A percentile compares a stretch with the other conserved stretches of the same genome.
Evolutionary conservation across 164 flowering plant genomes (phyloP).

Genomic region (Euptelea pleiosperma): DNA sequence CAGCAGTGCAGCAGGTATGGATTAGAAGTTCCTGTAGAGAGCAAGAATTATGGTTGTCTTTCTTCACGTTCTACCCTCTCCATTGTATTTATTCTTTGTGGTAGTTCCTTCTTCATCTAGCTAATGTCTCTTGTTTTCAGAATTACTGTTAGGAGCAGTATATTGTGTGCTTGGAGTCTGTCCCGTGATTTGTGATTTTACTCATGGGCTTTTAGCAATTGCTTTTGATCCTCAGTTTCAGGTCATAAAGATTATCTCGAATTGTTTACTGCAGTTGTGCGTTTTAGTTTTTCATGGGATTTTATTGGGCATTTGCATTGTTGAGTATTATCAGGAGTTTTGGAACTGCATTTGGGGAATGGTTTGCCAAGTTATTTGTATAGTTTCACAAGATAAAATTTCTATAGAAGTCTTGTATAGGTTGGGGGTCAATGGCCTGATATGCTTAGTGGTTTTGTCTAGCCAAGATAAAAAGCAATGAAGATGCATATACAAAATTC

Average conservation of each 20-base stretch:
- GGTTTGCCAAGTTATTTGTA: constrained; percentile 1
- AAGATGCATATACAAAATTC: too few relatives aligned
- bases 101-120: background rate
- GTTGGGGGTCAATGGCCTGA: background rate
- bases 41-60: background rate
- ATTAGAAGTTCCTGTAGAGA: background rate
- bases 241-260: too few relatives aligned
- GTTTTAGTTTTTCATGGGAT: background rate
- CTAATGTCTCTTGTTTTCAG: background rate
- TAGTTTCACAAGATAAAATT: background rate
- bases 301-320: background rate
- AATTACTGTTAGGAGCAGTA: background rate
- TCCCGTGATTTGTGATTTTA: background rate
- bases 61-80: too few relatives aligned
- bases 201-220: too few relatives aligned
- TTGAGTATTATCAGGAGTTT: background rate
- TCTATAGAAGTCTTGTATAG: background rate
- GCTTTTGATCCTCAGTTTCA: too few relatives aligned
- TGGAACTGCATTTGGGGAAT: constrained; percentile 1
- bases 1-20: constrained; percentile 87
- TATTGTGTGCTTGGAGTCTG: background rate
- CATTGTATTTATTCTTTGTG: background rate
- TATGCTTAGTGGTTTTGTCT: constrained; percentile 3
- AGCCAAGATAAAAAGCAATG: background rate
- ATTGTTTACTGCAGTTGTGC: too few relatives aligned